These are phyloP conservation scores for Microstegium vimineum DNA, from an alignment of 176 grass and related monocot genomes.

Conservation along the genomic window DNA sequence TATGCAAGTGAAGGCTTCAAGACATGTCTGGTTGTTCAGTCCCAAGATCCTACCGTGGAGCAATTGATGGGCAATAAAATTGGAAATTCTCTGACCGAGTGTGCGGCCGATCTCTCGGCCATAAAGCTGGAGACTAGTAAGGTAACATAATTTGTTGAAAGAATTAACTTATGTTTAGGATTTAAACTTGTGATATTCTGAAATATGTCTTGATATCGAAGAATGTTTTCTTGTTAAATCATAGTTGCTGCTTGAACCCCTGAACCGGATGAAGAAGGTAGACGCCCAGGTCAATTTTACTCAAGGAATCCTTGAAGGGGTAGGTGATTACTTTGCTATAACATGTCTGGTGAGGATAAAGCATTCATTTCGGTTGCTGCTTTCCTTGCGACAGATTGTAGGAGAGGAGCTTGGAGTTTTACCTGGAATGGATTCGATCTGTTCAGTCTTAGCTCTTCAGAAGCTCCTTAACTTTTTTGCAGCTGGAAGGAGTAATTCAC, in stretches of 20 bases:
- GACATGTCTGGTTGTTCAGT: conserved; percentile 78
- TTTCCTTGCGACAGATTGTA: conserved; percentile 73
- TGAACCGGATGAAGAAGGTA: conserved; percentile 82
- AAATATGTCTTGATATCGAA: conserved; percentile 2
- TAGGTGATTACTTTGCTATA: conserved; percentile 28
- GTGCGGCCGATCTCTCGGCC: conserved; percentile 50
- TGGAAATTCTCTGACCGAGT: conserved; percentile 44
- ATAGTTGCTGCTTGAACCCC: conserved; percentile 80
- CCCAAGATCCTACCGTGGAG: conserved; percentile 62
- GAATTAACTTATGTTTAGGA: background rate
- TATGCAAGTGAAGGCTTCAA: conserved; percentile 80
- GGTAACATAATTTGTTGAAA: conserved; percentile 41
- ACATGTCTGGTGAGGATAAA: conserved; percentile 5
- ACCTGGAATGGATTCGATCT: conserved; percentile 77
- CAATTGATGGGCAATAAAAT: conserved; percentile 74
- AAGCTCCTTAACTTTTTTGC: conserved; percentile 74
- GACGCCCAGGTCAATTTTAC: conserved; percentile 72
- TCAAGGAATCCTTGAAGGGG: conserved; percentile 88
- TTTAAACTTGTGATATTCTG: background rate
- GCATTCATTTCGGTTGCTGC: conserved; percentile 33
- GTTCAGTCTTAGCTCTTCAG: conserved; percentile 66
- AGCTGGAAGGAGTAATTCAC: conserved; percentile 41
- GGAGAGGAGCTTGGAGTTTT: conserved; percentile 92
- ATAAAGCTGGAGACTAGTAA: conserved; percentile 83
- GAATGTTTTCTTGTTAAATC: conserved; percentile 7